phyloP scores from a whole-genome alignment of 1,284 basidiomycete species.

The Fomitopsis betulina region DNA sequence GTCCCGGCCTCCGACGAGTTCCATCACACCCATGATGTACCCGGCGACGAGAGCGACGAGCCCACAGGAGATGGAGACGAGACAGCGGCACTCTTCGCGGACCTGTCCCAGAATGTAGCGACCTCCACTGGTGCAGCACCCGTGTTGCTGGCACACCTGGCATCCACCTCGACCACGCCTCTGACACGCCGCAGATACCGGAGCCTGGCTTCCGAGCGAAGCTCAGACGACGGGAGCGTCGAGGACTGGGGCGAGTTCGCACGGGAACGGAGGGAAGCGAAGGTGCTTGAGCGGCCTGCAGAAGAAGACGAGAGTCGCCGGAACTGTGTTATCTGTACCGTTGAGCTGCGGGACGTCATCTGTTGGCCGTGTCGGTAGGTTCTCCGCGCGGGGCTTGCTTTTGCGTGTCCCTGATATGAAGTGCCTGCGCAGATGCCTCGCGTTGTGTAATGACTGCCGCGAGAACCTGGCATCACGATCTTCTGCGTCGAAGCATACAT shows the following conservation, averaged over 20 bases:
- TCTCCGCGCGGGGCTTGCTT: neutral
- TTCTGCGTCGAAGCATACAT: conserved; percentile 61
- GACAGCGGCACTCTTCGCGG: conserved; percentile 37
- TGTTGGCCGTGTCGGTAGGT: conserved; percentile 78
- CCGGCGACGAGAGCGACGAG: conserved; percentile 19
- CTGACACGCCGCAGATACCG: conserved; percentile 44
- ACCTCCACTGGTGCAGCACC: conserved; percentile 29
- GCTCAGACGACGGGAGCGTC: conserved; percentile 3
- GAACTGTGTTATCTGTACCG: conserved; percentile 70
- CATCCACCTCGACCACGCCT: conserved; percentile 30
- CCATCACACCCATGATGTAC: conserved; percentile 8
- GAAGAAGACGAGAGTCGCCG: conserved; percentile 34
- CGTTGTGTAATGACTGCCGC: conserved; percentile 70
- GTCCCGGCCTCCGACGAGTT: conserved; percentile 18
- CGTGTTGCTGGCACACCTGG: conserved; percentile 47
- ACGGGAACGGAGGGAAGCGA: conserved; percentile 16
- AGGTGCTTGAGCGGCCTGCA: conserved; percentile 9
- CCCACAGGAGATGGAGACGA: conserved; percentile 18
- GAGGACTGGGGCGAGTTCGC: conserved; percentile 27
- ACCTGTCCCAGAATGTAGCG: conserved; percentile 32
- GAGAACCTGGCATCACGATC: conserved; percentile 62
- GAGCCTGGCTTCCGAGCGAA: conserved; percentile 24
- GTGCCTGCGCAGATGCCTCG: conserved; percentile 48
- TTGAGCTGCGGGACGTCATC: conserved; percentile 63
- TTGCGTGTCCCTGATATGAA: neutral